Evolutionary conservation across 129 eudicot species (phyloP).

Genomic region (Flaveria brownii): DNA sequence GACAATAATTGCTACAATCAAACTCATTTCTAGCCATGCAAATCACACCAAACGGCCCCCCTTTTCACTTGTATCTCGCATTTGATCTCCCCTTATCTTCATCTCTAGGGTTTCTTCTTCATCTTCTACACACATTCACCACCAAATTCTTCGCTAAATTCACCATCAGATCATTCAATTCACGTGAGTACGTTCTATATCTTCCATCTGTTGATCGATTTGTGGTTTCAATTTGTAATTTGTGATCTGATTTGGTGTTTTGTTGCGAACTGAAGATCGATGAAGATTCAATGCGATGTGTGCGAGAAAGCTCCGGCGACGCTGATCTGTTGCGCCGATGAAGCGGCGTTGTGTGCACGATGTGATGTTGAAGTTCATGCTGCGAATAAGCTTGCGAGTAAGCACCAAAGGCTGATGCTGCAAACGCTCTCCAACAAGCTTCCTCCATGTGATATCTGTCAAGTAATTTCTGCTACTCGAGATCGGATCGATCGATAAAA

Average conservation of each 20-base stretch:
- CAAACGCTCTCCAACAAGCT: constrained; percentile 71
- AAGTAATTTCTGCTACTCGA: constrained; percentile 38
- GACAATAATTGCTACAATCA: constrained; percentile 18
- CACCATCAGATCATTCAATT: background rate
- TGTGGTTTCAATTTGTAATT: background rate
- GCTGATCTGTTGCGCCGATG: constrained; percentile 95
- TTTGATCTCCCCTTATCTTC: constrained; percentile 43
- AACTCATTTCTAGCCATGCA: constrained; percentile 34
- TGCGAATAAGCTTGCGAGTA: constrained; percentile 94
- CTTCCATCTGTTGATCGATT: background rate
- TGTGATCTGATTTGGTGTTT: background rate
- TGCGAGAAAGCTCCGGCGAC: constrained; percentile 95
- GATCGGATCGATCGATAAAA: too few species aligned
- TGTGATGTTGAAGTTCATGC: constrained; percentile 94
- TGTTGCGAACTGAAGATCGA: constrained; percentile 3
- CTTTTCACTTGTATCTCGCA: constrained; percentile 31
- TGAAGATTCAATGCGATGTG: constrained; percentile 99
- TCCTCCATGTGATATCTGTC: constrained; percentile 97
- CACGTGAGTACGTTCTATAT: constrained; percentile 18
- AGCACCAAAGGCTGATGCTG: constrained; percentile 84
- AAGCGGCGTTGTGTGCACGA: constrained; percentile 87
- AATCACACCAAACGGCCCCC: constrained; percentile 22
- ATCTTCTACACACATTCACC: background rate
- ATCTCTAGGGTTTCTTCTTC: constrained; percentile 14
- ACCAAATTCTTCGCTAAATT: too few species aligned